A percentile compares a stretch with the other conserved stretches of the same genome.
Evolutionary conservation across 176 grass and related monocot species (phyloP).

Genomic region (Dactylis glomerata): DNA sequence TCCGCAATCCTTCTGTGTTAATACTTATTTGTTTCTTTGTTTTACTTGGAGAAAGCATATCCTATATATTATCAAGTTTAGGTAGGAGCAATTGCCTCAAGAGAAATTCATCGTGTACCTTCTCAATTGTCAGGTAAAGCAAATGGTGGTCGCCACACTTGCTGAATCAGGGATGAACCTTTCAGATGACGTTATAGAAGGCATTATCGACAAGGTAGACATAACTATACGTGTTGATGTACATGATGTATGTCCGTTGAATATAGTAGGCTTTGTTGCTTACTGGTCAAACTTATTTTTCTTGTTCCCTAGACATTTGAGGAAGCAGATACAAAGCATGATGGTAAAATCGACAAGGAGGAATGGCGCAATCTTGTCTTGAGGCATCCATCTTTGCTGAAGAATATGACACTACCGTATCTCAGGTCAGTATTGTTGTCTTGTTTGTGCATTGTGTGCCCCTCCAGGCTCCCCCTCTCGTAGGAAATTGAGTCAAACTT

Average conservation of each 20-base stretch:
- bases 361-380: constrained; percentile 70
- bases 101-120: constrained; percentile 16
- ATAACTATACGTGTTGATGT: not conserved
- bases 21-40: constrained; percentile 5
- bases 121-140: constrained; percentile 63
- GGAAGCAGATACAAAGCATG: constrained; percentile 76
- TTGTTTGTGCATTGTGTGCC: not conserved
- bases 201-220: constrained; percentile 68
- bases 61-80: constrained; percentile 3
- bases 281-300: not conserved
- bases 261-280: constrained; percentile 30
- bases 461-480: too few species aligned
- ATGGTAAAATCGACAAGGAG: constrained; percentile 74
- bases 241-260: constrained; percentile 27
- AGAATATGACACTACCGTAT: constrained; percentile 81
- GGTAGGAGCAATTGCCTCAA: not conserved
- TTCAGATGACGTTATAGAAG: constrained; percentile 67
- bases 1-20: not conserved
- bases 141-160: constrained; percentile 78
- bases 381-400: constrained; percentile 78
- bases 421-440: constrained; percentile 42
- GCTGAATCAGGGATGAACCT: constrained; percentile 78
- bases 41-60: constrained; percentile 26
- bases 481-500: not conserved
- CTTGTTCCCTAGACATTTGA: constrained; percentile 54